Evolutionary conservation across 2,329 filamentous ascomycete genomes (phyloP).

Genomic region (Simplicillium aogashimaense): DNA sequence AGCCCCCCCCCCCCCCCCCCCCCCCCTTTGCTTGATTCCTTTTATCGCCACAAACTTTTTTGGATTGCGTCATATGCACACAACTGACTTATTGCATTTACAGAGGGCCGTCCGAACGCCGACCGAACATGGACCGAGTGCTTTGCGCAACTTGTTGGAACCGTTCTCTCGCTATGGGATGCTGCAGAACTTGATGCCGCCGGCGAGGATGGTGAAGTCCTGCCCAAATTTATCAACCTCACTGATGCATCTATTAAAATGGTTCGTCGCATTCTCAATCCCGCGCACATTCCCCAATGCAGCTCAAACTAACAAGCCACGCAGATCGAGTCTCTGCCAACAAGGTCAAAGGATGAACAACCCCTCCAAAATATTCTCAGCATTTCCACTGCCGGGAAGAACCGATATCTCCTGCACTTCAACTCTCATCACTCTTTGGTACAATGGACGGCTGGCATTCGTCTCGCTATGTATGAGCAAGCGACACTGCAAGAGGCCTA

Average conservation of each 20-base stretch:
- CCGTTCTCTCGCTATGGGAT: conserved; percentile 92
- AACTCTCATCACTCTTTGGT: conserved; percentile 87
- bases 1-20: conserved; percentile 2
- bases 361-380: conserved; percentile 91
- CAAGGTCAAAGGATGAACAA: conserved; percentile 64
- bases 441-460: conserved; percentile 92
- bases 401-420: conserved; percentile 92
- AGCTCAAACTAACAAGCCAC: conserved; percentile 9
- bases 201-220: conserved; percentile 72
- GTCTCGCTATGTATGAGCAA: conserved; percentile 90
- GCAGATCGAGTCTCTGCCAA: conserved; percentile 82
- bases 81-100: not conserved
- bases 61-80: too few species aligned
- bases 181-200: conserved; percentile 82
- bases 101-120: conserved; percentile 76
- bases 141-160: conserved; percentile 93
- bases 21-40: conserved; percentile 6
- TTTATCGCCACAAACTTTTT: not conserved
- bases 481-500: conserved; percentile 91
- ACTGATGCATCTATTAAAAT: conserved; percentile 98
- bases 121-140: conserved; percentile 93
- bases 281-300: not conserved
- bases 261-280: conserved; percentile 41
- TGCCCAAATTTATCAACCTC: conserved; percentile 90
- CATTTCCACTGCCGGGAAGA: conserved; percentile 89